Conservation (phyloP, 2,329 filamentous ascomycete genomes). For the Exophiala sp. region DNA sequence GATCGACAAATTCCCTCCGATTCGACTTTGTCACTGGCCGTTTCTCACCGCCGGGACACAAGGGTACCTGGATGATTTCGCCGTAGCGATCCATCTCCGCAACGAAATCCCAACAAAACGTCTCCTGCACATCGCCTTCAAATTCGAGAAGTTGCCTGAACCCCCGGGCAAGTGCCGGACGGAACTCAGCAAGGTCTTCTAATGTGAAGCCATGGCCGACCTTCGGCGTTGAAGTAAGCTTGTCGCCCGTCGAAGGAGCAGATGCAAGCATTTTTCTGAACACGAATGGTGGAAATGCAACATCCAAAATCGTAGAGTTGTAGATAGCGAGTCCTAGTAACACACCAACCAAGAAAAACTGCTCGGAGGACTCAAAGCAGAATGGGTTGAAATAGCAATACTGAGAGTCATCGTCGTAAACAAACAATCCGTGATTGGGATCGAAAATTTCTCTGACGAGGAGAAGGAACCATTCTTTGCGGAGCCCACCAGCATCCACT, state of each 20-base stretch:
- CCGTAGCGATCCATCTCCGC: conserved; percentile 76
- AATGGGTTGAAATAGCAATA: conserved; percentile 93
- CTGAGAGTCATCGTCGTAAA: conserved; percentile 84
- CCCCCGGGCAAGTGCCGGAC: conserved; percentile 70
- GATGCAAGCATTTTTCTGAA: conserved; percentile 83
- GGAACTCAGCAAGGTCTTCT: conserved; percentile 78
- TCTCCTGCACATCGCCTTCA: conserved; percentile 76
- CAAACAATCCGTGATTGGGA: conserved; percentile 84
- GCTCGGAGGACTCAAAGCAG: conserved; percentile 85
- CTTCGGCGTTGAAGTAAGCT: conserved; percentile 55
- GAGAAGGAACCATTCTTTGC: conserved; percentile 93
- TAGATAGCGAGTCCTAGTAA: conserved; percentile 87
- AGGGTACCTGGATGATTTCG: conserved; percentile 60
- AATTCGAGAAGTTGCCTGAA: conserved; percentile 74
- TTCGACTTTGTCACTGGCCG: conserved; percentile 80
- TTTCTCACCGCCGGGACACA: conserved; percentile 70
- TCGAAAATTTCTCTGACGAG: conserved; percentile 88
- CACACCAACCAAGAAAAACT: conserved; percentile 86
- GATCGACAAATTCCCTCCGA: conserved; percentile 77
- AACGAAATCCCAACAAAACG: conserved; percentile 79
- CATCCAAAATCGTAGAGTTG: conserved; percentile 88
- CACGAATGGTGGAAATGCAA: conserved; percentile 81
- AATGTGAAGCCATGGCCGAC: conserved; percentile 67
- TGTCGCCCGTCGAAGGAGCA: conserved; percentile 60
- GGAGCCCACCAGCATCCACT: conserved; percentile 80